These are phyloP conservation scores for Limnanthes douglasii DNA, from an alignment of 345 rosid species.

Conservation along the genomic window DNA sequence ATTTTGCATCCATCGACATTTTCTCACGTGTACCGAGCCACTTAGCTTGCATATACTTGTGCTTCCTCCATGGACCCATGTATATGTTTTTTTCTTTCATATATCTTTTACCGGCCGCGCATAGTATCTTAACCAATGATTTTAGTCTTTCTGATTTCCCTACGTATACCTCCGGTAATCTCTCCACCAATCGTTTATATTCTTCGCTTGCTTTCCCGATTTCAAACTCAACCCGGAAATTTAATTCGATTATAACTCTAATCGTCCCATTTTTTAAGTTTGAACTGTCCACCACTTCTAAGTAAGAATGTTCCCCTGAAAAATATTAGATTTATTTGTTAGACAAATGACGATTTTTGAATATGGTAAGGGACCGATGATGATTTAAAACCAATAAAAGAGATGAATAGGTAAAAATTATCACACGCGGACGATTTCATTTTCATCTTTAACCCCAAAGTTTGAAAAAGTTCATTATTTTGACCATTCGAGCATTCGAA, in stretches of 20 bases:
- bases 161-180: conserved; percentile 52
- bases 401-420: too few relatives aligned
- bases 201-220: conserved; percentile 58
- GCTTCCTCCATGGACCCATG: conserved; percentile 87
- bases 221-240: conserved; percentile 68
- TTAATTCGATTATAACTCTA: conserved; percentile 53
- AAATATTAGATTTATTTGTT: too few relatives aligned
- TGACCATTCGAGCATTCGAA: too few relatives aligned
- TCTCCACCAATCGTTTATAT: conserved; percentile 31
- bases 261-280: conserved; percentile 32
- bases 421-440: too few relatives aligned
- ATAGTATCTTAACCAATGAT: conserved; percentile 49
- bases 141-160: conserved; percentile 65
- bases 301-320: conserved; percentile 48
- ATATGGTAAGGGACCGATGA: too few relatives aligned
- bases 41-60: conserved; percentile 79
- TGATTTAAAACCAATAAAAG: too few relatives aligned
- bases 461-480: too few relatives aligned
- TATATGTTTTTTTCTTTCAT: conserved; percentile 84
- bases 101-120: conserved; percentile 50
- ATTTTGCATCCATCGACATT: conserved; percentile 8
- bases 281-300: conserved; percentile 47
- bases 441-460: too few relatives aligned
- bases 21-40: conserved; percentile 54
- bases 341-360: too few relatives aligned